Percentiles rank a stretch among this genome's conserved stretches.
These are phyloP conservation scores for Xylaria sp. DNA, from an alignment of 495 filamentous ascomycete genomes.

Conservation along the genomic window DNA sequence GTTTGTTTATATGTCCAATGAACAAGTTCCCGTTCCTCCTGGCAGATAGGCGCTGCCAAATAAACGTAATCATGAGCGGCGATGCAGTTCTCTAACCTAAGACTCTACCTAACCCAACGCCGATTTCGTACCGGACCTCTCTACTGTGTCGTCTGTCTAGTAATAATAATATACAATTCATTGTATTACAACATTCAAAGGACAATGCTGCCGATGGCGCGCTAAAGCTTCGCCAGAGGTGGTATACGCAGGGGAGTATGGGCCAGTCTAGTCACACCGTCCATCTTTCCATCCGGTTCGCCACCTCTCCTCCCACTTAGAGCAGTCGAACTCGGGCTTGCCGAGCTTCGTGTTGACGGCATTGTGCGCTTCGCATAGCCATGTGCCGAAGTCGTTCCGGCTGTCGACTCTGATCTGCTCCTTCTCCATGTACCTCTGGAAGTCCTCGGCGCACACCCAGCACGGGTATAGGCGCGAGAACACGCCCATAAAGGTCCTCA, in stretches of 20 bases:
- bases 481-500: constrained; percentile 75
- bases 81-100: constrained; percentile 12
- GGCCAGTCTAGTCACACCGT: constrained; percentile 49
- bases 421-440: constrained; percentile 78
- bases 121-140: not conserved
- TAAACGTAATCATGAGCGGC: constrained; percentile 16
- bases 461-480: constrained; percentile 92
- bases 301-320: constrained; percentile 93
- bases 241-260: not conserved
- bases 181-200: constrained; percentile 3
- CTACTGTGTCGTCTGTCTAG: constrained; percentile 4
- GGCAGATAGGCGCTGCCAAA: not conserved
- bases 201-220: not conserved
- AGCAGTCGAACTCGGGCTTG: constrained; percentile 91
- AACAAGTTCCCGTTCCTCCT: not conserved
- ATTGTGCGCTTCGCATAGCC: constrained; percentile 99
- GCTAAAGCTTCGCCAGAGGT: not conserved
- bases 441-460: constrained; percentile 93
- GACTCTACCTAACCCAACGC: not conserved
- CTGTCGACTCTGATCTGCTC: constrained; percentile 73
- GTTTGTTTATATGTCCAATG: not conserved
- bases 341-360: constrained; percentile 94
- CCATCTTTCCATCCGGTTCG: constrained; percentile 93
- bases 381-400: constrained; percentile 79
- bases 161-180: constrained; percentile 21